Evolutionary conservation across 768 basidiomycete species (phyloP), one percentile per base, ranked within the genome.

Genomic region (Coprinellus micaceus): DNA sequence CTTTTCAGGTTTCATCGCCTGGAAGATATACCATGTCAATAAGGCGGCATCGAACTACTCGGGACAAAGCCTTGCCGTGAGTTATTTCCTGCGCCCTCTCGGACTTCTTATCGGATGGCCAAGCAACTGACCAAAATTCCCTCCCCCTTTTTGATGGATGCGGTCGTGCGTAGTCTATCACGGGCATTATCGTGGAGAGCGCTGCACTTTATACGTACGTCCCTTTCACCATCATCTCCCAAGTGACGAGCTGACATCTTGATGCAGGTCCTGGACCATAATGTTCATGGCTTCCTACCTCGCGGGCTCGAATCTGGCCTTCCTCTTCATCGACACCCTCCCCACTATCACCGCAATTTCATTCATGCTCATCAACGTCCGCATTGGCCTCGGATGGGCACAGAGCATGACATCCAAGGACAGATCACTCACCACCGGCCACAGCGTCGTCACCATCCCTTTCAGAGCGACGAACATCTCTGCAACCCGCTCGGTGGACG

Each of bases 361-460:
- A 36, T 59, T 53, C 21, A 59, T 59, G 61, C 58, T 61, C 13
- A 58, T 61, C 52, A 61, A 59, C 46, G 55, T 61, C n/a, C 58
- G 61, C 11, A 56, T 59, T 19, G 58, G 58, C 9, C 58, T 59
- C 15, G 53, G 58, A 7, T 61, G 60, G 60, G 60, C 60, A 11
- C 52, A 41, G 25, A 40, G 41, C 24, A 44, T 53, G n/a, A 24
- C 52, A 6, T 41, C 39, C 2, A 17, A 24, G 29, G 41, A 44
- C 12, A 53, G 37, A 13, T 33, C 33, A 10, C 11, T 40, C 19
- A n/a, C 52, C 4, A 30, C 52, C 10, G 28, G 15, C 19, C 28
- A 53, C 39, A 53, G 39, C 24, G 22, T 41, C 15, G 28, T 41
- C 12, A 41, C 52, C 12, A 15, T 53, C 17, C 41, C 52, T 7